A percentile compares a stretch with the other conserved stretches of the same genome.
Conservation (phyloP, 306 rosid genomes). For the Quercus alba region DNA sequence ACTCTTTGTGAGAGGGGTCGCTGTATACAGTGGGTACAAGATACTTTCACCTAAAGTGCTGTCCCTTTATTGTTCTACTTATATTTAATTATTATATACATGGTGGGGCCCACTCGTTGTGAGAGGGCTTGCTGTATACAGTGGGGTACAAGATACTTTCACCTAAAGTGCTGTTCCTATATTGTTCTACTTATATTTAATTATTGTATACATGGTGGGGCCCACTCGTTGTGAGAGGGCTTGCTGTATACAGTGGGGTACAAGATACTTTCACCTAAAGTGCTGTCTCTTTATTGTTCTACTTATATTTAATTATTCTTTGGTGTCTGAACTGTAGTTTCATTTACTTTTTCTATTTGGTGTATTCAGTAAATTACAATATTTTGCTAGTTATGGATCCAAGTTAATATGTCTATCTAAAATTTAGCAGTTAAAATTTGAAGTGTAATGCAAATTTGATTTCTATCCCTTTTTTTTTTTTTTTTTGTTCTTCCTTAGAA, state of each 20-base stretch:
- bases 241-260: no score
- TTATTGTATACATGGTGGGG: no score
- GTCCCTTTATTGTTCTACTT: not conserved
- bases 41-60: no score
- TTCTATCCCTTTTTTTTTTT: not conserved
- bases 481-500: slow-evolving; percentile 22
- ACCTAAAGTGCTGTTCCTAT: no score
- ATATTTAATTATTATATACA: no score
- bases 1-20: no score
- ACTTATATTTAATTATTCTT: not conserved
- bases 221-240: no score
- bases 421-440: not conserved
- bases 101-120: no score
- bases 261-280: no score
- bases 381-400: not conserved
- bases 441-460: not conserved
- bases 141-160: no score
- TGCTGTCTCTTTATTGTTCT: not conserved
- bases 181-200: not conserved
- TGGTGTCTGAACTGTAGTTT: not conserved
- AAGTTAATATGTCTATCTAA: not conserved
- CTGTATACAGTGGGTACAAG: no score
- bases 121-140: no score
- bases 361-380: not conserved
- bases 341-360: not conserved